Evolutionary conservation across 768 basidiomycete genomes (phyloP), one percentile per base, ranked within the genome.

Genomic region (Agaricus subrufescens): DNA sequence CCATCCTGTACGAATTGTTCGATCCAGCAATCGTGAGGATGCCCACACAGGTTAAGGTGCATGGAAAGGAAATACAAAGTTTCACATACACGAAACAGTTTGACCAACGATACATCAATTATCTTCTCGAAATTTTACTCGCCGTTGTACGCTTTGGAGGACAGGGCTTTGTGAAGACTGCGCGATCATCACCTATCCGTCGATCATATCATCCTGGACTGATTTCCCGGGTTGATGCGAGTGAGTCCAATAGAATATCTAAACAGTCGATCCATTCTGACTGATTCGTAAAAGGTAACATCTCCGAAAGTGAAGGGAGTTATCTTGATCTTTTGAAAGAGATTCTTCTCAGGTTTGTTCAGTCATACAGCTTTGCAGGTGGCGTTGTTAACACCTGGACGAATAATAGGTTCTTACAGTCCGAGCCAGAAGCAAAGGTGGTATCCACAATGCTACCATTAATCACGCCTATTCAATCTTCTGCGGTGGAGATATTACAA

Each of bases 131-230:
- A 57, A 83, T 82, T 15, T 70, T 98, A 2, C 73, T 91, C 10
- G 85, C 85, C 0, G 76, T 97, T 10, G 81, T 90, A 52, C 82
- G 85, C 37, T 95, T 94, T 65, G 95, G 95, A 1, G 94, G 94
- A 2, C 90, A 92, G 68, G 92, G 91, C 0, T 89, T 97, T 65
- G 78, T 84, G 46, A 89, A 89, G 62, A 80, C 86, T 1, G 86
- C 90, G 0, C 80, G 87, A 52, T 76, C 77, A 11, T 83, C 85
- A 1, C 71, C 73, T 10, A 73, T 94, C 52, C 82, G 79, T 58
- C 82, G 86, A 31, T 85, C 91, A 3, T 74, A 83, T 39, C 82
- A 92, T 65, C 58, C 75, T 5, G 84, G 77, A 3, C 71, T 98
- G 8, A 63, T 84, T 8, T 75, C 83, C 56, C 77, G 89, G 60